Base-by-base conservation (phyloP, 805 yeast species). In the Saturnispora ahearnii region DNA sequence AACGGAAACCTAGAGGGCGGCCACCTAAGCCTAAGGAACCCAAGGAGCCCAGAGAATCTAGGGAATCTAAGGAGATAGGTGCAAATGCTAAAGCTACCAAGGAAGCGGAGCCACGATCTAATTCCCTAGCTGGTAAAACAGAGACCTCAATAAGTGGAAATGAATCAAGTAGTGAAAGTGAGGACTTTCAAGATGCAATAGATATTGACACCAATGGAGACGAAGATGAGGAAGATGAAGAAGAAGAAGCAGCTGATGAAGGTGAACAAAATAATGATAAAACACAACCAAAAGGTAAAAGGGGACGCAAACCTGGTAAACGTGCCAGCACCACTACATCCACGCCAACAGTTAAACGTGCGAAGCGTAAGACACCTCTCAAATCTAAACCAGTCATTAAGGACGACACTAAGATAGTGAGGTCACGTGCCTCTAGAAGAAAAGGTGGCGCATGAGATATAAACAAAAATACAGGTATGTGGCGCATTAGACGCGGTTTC, bases 1-100 rank as follows among this genome's bases (percentile, higher is more conserved):
- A 18, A 12, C 15, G 26, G 10, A 38, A 38, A 26, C 42, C 42
- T 22, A 38, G 51, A 43, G 52, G 52, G 9, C 42, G 54, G n/a
- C 40, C 40, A 36, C 40, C 40, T 8, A 36, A 36, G 40, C 3
- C 40, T 13, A 36, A 18, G 21, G 40, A 36, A 11, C 5, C 26
- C 10, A 36, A 22, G 29, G 29, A 26, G 9, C 29, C 29, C 24
- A 36, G 21, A 11, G 40, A 36, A 18, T 10, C 26, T 18, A 36
- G 24, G 29, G 29, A 26, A 26, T 8, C 29, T 26, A 26, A 26
- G 1, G 29, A 26, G 29, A 6, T 26, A 26, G 3, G 9, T 8
- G 29, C 29, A 26, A 26, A 26, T 26, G 6, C 29, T 15, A 36
- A 36, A 9, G 18, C 40, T 4, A 9, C 7, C 5, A 36, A 36